Evolutionary conservation across 2,329 filamentous ascomycete genomes (phyloP), one percentile per base, ranked within the genome.

Genomic region (Samsoniella hepiali): DNA sequence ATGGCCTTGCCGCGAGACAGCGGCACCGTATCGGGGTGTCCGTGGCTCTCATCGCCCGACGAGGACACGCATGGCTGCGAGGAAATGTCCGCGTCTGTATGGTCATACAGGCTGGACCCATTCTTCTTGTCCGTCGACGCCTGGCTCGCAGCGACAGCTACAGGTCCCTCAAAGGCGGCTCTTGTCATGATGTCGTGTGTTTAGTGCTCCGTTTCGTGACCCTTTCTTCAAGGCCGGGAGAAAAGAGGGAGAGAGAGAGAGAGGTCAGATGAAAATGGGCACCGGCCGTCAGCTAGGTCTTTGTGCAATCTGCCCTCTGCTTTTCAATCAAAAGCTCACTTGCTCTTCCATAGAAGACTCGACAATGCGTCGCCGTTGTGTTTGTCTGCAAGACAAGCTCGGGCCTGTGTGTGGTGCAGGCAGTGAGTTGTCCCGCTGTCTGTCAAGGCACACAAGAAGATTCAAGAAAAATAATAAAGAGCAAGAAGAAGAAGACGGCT

Each of bases 1-100:
- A 86, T 82, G 65, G 80, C 81, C 31, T 79, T 76, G n/a, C 76
- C 79, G 67, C 78, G 84, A 29, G 83, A 84, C 47, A 82, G 71
- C 3, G 74, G 74, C 13, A 79, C 65, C 17, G 66, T 68, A 22
- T 31, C 38, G 10, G 63, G 55, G 27, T 71, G 69, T 31, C 71
- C 69, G 7, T 50, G 47, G 22, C 57, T 42, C 9, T 53, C 58
- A 2, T 59, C 57, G 36, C 49, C 49, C 5, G 27, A 29, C 3
- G 58, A 60, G 3, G 38, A 60, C 31, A 44, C 47, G 58, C 44
- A 40, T 8, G 47, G 53, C 27, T 29, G 58, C 38, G 47, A 60
- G 11, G 36, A 27, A 2, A 22, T 34, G 1, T 49, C 44, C 2
- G 15, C 15, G 17, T 50, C 44, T 29, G 45, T 40, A 15, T 42